A percentile compares a stretch with the other conserved stretches of the same genome.
Conservation (phyloP, 2,329 filamentous ascomycete genomes). For the Pyrenophora teres region DNA sequence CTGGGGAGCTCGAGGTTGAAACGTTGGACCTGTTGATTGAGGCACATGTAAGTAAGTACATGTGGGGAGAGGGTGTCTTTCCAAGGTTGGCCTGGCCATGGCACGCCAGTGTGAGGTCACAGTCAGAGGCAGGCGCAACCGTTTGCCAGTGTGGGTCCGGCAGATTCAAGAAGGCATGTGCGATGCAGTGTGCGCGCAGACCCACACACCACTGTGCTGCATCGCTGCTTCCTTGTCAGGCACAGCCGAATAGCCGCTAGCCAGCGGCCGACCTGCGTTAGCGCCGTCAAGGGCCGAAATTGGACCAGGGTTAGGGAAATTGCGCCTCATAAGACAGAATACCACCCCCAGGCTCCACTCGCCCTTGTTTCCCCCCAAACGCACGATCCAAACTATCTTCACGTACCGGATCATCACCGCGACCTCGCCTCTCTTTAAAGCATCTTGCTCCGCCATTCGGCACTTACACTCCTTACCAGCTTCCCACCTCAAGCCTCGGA, state of each 20-base stretch:
- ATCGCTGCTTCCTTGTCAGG: conserved; percentile 18
- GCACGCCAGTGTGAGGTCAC: conserved; percentile 2
- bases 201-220: background rate
- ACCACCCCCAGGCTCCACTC: conserved; percentile 18
- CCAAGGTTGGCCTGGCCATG: conserved; percentile 5
- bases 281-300: conserved; percentile 26
- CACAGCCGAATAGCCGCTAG: conserved; percentile 12
- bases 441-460: conserved; percentile 11
- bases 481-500: no score
- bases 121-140: background rate
- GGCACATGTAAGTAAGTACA: background rate
- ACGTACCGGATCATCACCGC: conserved; percentile 11
- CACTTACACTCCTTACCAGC: conserved; percentile 3
- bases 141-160: conserved; percentile 2
- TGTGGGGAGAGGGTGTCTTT: background rate
- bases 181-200: background rate
- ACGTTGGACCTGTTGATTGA: background rate
- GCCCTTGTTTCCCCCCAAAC: conserved; percentile 32
- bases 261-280: conserved; percentile 7
- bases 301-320: conserved; percentile 31
- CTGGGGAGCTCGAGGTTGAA: conserved; percentile 4
- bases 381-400: conserved; percentile 21
- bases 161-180: background rate
- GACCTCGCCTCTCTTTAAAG: conserved; percentile 4
- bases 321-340: conserved; percentile 30